These are phyloP conservation scores for Venturia aucupariae DNA, from an alignment of 2,329 filamentous ascomycete species.

Conservation along the genomic window DNA sequence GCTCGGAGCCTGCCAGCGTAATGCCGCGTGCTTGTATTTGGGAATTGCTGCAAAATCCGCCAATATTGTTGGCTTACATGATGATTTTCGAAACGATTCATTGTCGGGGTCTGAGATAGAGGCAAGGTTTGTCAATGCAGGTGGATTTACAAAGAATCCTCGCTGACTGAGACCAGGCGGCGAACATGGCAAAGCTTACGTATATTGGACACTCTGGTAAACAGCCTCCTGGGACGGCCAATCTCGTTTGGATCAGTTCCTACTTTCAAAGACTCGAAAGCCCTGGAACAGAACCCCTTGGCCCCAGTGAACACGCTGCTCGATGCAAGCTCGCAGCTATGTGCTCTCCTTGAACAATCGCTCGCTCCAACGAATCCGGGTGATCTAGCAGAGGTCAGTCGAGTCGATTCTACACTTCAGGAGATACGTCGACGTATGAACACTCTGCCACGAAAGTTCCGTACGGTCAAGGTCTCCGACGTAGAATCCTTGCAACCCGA, in stretches of 20 bases:
- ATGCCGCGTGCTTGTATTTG: slow-evolving; percentile 55
- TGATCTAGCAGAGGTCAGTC: slow-evolving; percentile 31
- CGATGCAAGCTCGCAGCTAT: slow-evolving; percentile 21
- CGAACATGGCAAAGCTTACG: slow-evolving; percentile 40
- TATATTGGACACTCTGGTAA: slow-evolving; percentile 39
- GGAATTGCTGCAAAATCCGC: slow-evolving; percentile 51
- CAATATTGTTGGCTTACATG: slow-evolving; percentile 48
- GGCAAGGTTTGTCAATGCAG: slow-evolving; percentile 16
- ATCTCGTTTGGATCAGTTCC: slow-evolving; percentile 22
- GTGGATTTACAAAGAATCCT: neutral
- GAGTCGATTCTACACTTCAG: slow-evolving; percentile 33
- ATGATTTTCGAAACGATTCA: slow-evolving; percentile 24
- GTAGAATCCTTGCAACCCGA: slow-evolving; percentile 18
- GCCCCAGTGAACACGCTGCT: slow-evolving; percentile 12
- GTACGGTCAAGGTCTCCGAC: slow-evolving; percentile 17
- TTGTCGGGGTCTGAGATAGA: slow-evolving; percentile 14
- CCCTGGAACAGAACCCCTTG: neutral
- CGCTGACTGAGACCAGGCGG: slow-evolving; percentile 23
- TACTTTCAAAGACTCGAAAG: slow-evolving; percentile 12
- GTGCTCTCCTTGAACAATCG: slow-evolving; percentile 36
- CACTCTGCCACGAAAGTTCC: slow-evolving; percentile 31
- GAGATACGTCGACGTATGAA: slow-evolving; percentile 40
- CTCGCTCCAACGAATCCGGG: slow-evolving; percentile 36
- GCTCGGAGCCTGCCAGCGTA: slow-evolving; percentile 49
- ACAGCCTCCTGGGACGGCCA: slow-evolving; percentile 41